Evolutionary conservation across 2,329 filamentous ascomycete genomes (phyloP).

Genomic region (Aschersonia sp.): DNA sequence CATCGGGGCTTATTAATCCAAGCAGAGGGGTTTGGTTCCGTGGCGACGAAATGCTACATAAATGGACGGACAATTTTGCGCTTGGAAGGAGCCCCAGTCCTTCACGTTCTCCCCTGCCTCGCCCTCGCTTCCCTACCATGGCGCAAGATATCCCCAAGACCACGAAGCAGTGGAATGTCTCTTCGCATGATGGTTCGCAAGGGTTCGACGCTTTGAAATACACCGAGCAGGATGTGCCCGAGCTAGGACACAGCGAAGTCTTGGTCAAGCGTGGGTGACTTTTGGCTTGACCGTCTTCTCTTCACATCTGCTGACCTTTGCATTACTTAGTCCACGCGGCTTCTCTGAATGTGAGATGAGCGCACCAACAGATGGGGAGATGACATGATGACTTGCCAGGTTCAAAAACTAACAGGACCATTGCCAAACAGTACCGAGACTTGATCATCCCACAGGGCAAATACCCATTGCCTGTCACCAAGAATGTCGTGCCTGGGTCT

Average conservation of each 20-base stretch:
- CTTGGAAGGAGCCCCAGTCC: neutral
- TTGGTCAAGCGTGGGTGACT: slow-evolving; percentile 40
- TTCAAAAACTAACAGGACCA: neutral
- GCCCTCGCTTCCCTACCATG: slow-evolving; percentile 6
- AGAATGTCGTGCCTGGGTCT: slow-evolving; percentile 33
- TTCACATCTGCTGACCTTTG: neutral
- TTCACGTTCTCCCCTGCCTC: neutral
- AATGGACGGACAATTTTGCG: too few relatives aligned
- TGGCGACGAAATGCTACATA: too few relatives aligned
- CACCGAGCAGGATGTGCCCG: slow-evolving; percentile 39
- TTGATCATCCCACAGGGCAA: slow-evolving; percentile 33
- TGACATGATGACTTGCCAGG: neutral
- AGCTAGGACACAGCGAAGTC: slow-evolving; percentile 55
- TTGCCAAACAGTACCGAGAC: slow-evolving; percentile 28
- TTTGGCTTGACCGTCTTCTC: slow-evolving; percentile 3
- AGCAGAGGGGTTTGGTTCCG: too few relatives aligned
- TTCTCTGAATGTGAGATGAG: slow-evolving; percentile 29
- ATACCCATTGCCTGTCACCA: slow-evolving; percentile 11
- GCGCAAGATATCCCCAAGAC: slow-evolving; percentile 19
- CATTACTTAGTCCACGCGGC: slow-evolving; percentile 26
- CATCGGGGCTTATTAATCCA: too few relatives aligned
- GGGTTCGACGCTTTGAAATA: slow-evolving; percentile 47
- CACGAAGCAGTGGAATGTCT: slow-evolving; percentile 42
- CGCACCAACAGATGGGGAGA: neutral
- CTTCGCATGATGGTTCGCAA: slow-evolving; percentile 19